These are phyloP conservation scores for Torrubiellomyces zombiae DNA, from an alignment of 2,329 filamentous ascomycete genomes.

Conservation along the genomic window DNA sequence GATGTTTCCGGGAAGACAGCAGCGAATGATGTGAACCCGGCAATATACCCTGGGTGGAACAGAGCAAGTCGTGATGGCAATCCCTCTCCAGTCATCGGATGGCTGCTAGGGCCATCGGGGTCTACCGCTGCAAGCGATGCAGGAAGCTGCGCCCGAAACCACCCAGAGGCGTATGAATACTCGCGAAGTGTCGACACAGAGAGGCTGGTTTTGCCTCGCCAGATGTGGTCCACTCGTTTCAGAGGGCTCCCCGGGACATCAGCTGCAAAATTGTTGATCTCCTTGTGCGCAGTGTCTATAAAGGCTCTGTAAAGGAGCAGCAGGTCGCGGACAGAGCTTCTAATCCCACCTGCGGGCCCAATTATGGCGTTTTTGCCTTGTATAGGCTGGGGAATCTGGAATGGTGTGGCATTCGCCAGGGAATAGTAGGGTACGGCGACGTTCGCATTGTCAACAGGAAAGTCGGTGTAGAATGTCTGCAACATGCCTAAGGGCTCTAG, in stretches of 20 bases:
- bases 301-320: slow-evolving; percentile 3
- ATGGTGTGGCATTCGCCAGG: slow-evolving; percentile 1
- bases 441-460: neutral
- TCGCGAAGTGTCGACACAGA: too few relatives aligned
- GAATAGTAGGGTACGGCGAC: slow-evolving; percentile 1
- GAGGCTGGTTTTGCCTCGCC: slow-evolving; percentile 2
- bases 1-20: slow-evolving; percentile 4
- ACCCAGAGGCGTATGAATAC: slow-evolving; percentile 3
- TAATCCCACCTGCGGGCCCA: slow-evolving; percentile 2
- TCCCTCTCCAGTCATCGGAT: slow-evolving; percentile 3
- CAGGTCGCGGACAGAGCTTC: slow-evolving; percentile 3
- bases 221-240: slow-evolving; percentile 1
- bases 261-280: neutral
- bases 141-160: slow-evolving; percentile 4
- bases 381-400: slow-evolving; percentile 1
- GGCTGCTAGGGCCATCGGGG: slow-evolving; percentile 3
- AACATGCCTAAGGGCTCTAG: slow-evolving; percentile 11
- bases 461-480: slow-evolving; percentile 5
- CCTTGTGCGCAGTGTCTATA: slow-evolving; percentile 1
- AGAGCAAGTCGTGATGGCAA: slow-evolving; percentile 1
- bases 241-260: neutral
- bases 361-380: neutral
- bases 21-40: slow-evolving; percentile 2
- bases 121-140: slow-evolving; percentile 3
- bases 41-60: slow-evolving; percentile 4